These are phyloP conservation scores for Populus tremula DNA, from an alignment of 345 rosid species.

Conservation along the genomic window DNA sequence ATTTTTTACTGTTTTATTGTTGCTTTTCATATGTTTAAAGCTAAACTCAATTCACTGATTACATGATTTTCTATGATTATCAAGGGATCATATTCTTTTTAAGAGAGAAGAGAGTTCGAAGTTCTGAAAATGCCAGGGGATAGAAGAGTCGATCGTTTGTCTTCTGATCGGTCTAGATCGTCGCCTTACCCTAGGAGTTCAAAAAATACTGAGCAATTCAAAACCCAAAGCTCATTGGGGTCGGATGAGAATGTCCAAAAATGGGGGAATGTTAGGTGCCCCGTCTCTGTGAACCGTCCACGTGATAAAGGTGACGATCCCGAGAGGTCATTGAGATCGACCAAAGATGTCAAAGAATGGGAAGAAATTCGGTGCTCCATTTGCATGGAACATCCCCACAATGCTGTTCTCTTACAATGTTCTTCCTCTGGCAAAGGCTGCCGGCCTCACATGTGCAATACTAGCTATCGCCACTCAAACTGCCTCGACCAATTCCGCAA, in stretches of 20 bases:
- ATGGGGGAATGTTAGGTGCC: not conserved
- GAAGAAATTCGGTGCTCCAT: slow-evolving; percentile 63
- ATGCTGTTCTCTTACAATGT: slow-evolving; percentile 60
- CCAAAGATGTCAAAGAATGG: slow-evolving; percentile 49
- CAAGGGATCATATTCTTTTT: not conserved
- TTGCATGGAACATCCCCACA: slow-evolving; percentile 82
- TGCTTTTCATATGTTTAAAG: not conserved
- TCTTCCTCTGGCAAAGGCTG: slow-evolving; percentile 60
- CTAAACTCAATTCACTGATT: not conserved
- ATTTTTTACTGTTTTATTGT: not conserved
- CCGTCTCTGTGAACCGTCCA: not conserved
- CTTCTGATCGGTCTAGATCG: slow-evolving; percentile 20
- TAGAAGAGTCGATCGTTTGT: slow-evolving; percentile 27
- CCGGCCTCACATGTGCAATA: slow-evolving; percentile 68
- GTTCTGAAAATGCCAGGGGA: slow-evolving; percentile 48
- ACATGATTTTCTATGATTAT: not conserved
- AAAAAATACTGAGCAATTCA: slow-evolving; percentile 29
- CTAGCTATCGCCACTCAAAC: slow-evolving; percentile 65
- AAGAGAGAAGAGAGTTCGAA: not conserved
- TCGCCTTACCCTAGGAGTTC: slow-evolving; percentile 7
- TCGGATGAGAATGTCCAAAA: not conserved
- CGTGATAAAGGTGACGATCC: not conserved
- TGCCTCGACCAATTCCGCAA: slow-evolving; percentile 53
- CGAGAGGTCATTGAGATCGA: not conserved
- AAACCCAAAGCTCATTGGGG: slow-evolving; percentile 19